Evolutionary conservation across 768 basidiomycete species (phyloP).

Genomic region (Dacryopinax spathularia): DNA sequence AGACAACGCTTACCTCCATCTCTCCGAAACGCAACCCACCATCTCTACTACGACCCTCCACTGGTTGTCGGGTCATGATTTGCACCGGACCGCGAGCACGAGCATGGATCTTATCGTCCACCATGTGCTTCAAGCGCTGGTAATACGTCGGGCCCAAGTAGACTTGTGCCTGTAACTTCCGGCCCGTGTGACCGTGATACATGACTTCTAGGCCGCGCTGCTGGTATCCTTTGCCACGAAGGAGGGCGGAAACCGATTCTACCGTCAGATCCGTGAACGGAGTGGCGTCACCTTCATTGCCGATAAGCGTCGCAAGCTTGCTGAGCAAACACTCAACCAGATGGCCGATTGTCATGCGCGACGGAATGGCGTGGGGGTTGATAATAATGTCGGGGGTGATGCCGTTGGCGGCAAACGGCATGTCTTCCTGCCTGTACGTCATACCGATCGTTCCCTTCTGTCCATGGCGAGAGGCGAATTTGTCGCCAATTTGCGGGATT

Average conservation of each 20-base stretch:
- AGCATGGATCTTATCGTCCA: slow-evolving; percentile 99
- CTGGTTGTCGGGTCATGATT: slow-evolving; percentile 92
- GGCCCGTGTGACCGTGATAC: slow-evolving; percentile 98
- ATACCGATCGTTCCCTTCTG: slow-evolving; percentile 99
- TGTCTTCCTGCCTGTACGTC: slow-evolving; percentile 98
- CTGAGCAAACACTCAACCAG: slow-evolving; percentile 95
- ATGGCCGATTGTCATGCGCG: slow-evolving; percentile 99
- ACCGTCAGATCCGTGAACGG: slow-evolving; percentile 98
- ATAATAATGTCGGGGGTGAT: slow-evolving; percentile 96
- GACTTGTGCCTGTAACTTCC: slow-evolving; percentile 92
- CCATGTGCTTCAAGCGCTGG: slow-evolving; percentile 98
- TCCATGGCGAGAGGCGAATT: slow-evolving; percentile 97
- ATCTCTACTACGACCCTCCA: slow-evolving; percentile 96
- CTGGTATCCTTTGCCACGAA: slow-evolving; percentile 85
- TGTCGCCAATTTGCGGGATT: slow-evolving; percentile 96
- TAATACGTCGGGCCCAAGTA: slow-evolving; percentile 99
- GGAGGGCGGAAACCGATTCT: slow-evolving; percentile 86
- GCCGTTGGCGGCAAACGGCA: slow-evolving; percentile 97
- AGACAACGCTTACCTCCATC: slow-evolving; percentile 55
- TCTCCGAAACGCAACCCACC: slow-evolving; percentile 99
- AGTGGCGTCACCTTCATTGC: slow-evolving; percentile 95
- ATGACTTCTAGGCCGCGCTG: slow-evolving; percentile 94
- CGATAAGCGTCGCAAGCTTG: slow-evolving; percentile 90
- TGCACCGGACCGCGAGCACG: slow-evolving; percentile 94
- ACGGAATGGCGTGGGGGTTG: slow-evolving; percentile 98